These are phyloP conservation scores for Trichosanthes truncata DNA, from an alignment of 306 rosid species.

Conservation along the genomic window DNA sequence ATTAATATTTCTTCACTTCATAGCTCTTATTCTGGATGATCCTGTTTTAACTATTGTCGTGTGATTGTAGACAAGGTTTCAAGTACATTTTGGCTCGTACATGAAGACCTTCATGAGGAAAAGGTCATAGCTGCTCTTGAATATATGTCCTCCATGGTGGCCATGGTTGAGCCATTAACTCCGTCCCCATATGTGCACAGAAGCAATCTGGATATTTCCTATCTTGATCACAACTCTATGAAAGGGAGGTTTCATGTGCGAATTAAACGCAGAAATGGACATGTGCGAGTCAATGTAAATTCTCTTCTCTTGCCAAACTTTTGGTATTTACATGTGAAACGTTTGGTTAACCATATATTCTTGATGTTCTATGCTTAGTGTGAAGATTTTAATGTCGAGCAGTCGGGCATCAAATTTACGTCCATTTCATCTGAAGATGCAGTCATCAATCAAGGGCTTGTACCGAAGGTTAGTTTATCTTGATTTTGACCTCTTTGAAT, in stretches of 20 bases:
- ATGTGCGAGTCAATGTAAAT: conserved; percentile 72
- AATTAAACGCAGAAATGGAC: conserved; percentile 89
- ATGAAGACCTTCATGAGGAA: conserved; percentile 81
- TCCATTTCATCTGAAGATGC: conserved; percentile 43
- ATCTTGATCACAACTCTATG: conserved; percentile 31
- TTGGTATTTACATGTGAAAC: not conserved
- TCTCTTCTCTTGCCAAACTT: conserved; percentile 9
- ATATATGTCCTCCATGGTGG: conserved; percentile 81
- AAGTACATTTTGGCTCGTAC: conserved; percentile 63
- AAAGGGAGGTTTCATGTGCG: conserved; percentile 68
- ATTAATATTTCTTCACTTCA: not conserved
- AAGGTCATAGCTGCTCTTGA: conserved; percentile 52
- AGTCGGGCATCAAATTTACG: conserved; percentile 40
- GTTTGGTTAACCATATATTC: conserved; percentile 2
- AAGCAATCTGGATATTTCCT: conserved; percentile 25
- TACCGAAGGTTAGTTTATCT: conserved; percentile 65
- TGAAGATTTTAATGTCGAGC: conserved; percentile 56
- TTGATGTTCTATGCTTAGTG: conserved; percentile 25
- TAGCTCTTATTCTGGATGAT: not conserved
- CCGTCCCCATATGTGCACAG: conserved; percentile 30
- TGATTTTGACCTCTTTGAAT: not conserved
- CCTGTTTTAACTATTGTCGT: conserved; percentile 10
- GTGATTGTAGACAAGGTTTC: conserved; percentile 58
- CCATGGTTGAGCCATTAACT: conserved; percentile 50
- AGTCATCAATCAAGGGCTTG: conserved; percentile 35